These are phyloP conservation scores for Syzygium aqueum DNA, from an alignment of 345 rosid genomes.

Conservation along the genomic window DNA sequence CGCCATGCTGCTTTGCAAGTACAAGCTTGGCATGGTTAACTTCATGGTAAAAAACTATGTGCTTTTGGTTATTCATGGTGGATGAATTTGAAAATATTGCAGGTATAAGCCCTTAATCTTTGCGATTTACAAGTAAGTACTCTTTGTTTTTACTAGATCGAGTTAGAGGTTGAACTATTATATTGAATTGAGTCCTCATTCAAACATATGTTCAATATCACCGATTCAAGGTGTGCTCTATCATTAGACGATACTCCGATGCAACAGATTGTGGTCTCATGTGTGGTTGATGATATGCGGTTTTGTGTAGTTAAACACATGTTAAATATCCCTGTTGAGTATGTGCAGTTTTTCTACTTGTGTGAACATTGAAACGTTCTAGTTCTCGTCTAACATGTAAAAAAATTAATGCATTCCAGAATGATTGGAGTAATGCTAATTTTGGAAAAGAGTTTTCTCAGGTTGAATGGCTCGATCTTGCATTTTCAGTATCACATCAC, in stretches of 20 bases:
- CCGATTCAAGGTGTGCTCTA: not conserved
- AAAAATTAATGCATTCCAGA: not conserved
- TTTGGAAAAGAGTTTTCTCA: not conserved
- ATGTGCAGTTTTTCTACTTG: not conserved
- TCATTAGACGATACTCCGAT: not conserved
- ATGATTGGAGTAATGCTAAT: not conserved
- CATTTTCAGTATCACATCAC: not conserved
- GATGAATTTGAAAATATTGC: not conserved
- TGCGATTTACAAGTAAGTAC: not conserved
- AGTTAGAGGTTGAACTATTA: not conserved
- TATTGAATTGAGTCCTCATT: not conserved
- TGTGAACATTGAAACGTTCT: not conserved
- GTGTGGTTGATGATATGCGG: not conserved
- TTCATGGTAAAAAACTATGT: not conserved
- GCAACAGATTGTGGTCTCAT: not conserved
- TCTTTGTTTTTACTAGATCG: not conserved
- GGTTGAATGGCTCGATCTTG: not conserved
- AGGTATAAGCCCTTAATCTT: not conserved
- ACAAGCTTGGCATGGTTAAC: not conserved
- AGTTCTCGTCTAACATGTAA: not conserved
- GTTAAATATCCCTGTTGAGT: not conserved
- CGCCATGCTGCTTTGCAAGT: not conserved
- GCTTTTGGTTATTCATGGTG: not conserved
- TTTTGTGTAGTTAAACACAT: not conserved
- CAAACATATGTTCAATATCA: not conserved